Conservation (phyloP, 768 basidiomycete species). For the Psilocybe azurescens region DNA sequence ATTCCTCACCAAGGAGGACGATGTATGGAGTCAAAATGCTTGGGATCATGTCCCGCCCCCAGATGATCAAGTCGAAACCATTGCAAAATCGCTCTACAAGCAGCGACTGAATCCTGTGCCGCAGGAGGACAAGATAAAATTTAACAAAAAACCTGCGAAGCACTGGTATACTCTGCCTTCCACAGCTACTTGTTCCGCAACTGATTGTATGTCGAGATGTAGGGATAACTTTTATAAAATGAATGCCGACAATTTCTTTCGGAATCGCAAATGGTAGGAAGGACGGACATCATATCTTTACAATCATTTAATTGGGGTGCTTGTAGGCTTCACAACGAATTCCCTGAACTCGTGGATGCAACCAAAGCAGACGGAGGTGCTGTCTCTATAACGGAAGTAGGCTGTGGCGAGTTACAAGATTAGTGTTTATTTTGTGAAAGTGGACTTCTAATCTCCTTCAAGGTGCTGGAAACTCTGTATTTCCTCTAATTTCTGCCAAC, state of each 20-base stretch:
- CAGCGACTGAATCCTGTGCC: constrained; percentile 80
- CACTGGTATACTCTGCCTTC: constrained; percentile 58
- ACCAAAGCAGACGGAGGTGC: constrained; percentile 80
- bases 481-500: constrained; percentile 86
- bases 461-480: constrained; percentile 96
- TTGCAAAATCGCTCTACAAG: constrained; percentile 68
- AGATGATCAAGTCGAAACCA: constrained; percentile 77
- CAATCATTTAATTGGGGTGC: not conserved
- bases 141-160: constrained; percentile 74
- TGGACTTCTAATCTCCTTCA: constrained; percentile 4
- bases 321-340: constrained; percentile 88
- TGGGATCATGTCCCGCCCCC: constrained; percentile 93
- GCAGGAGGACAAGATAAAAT: constrained; percentile 69
- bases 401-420: constrained; percentile 68
- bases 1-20: constrained; percentile 69
- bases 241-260: constrained; percentile 90
- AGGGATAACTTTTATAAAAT: constrained; percentile 96
- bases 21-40: constrained; percentile 87
- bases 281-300: not conserved
- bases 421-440: not conserved
- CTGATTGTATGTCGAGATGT: constrained; percentile 12
- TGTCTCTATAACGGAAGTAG: constrained; percentile 82
- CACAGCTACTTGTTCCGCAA: not conserved
- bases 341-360: constrained; percentile 82
- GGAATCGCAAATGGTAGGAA: constrained; percentile 85